Base-by-base conservation (phyloP, 306 rosid species). In the Trifolium repens region DNA sequence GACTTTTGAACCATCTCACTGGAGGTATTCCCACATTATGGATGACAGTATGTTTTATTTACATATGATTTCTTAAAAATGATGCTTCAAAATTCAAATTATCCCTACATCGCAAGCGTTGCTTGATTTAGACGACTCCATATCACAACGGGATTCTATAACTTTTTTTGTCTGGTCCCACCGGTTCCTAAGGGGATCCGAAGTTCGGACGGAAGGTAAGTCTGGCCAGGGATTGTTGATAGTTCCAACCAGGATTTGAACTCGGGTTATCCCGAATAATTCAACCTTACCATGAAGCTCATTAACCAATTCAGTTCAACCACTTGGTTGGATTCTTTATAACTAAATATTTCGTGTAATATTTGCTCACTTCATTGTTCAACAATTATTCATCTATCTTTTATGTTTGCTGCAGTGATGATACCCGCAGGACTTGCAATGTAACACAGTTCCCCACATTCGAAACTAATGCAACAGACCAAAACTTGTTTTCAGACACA, bases 1-100 rank as follows among this genome's bases (percentile, higher is more conserved):
- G 69, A 90, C 96, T 39, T 88, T 75, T 74, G 97, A 92, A 69
- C 96, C 97, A 49, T 88, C 96, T 67, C 97, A 92, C 81, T 92
- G 97, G 97, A 90, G 93, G 97, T 92, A 85, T 76, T 67, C 72
- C 69, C 71, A 79, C 71, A 26, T 75, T 46, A 47, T 75, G 22
- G 80, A 81, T 62, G 72, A 50, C 78, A 66, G 52, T 72, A 68
- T 60, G n/a, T 13, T 78, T 40, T 66, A 57, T 53, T 71, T 47
- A 27, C 44, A 60, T 63, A 47, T 63, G 14, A 46, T 43, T 67
- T 37, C 67, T 62, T 77, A 13, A 64, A 64, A 65, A 67, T 14
- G 39, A 78, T 63, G 19, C 55, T 65, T 27, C 46, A 58, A 37
- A 42, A 32, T 66, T 55, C 60, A 65, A 58, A 40, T 27, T 60